Base-by-base conservation (phyloP, 768 basidiomycete species). In the Podaxis mareebaensis region DNA sequence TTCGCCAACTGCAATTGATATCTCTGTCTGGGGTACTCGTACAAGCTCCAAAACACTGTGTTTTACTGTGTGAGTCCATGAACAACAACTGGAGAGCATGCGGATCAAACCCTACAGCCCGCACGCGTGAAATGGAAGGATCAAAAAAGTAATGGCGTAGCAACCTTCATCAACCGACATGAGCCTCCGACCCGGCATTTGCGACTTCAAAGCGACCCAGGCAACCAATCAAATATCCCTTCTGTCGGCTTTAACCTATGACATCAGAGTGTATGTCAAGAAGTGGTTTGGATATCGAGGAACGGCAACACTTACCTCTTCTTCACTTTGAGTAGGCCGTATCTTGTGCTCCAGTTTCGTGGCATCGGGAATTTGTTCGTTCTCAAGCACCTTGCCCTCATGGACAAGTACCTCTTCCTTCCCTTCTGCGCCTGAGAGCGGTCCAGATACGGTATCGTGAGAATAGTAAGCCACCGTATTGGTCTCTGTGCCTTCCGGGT, bases 381-480 rank as follows among this genome's bases (percentile, higher is more conserved):
- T 65, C 22, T 65, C 63, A 54, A 69, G 15, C 63, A 60, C 64
- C 63, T 67, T 40, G 60, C 69, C 66, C 28, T 73, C 65, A 15
- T 67, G 62, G 52, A 74, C 64, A 33, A 69, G 72, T 64, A 71
- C 72, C 60, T 72, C 71, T 53, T 74, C 76, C 8, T 72, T 73
- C n/a, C 75, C 76, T 48, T 68, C 39, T 0, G 79, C 78, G 24
- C 68, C 67, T 5, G 74, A 69, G 4, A 85, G 74, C 0, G 83
- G 83, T 5, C 83, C 83, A 20, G 69, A 66, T 11, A 85, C 82
- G 63, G 78, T 75, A 59, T 85, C 83, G 39, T 71, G 73, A 46
- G 69, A 48, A 59, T 81, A 81, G 40, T 68, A 67, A 0, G 81
- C 79, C 3, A 70, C 74, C 0, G 76, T 79, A 10, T 78, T 74